Conservation (phyloP, 352 stramenopile species). For the Phytophthora vignae region DNA sequence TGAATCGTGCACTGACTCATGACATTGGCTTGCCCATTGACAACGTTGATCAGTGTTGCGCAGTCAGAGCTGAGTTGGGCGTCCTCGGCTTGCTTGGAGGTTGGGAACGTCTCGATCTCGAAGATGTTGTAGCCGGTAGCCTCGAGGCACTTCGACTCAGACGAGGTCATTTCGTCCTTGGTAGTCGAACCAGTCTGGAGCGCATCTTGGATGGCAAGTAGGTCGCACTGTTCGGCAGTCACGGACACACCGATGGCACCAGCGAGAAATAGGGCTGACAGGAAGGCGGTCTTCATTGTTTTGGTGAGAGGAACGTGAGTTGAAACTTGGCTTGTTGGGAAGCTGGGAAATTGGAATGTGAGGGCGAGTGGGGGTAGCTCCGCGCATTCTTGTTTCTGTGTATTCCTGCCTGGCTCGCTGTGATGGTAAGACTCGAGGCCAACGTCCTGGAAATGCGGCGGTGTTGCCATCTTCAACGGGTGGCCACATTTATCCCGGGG, state of each 20-base stretch:
- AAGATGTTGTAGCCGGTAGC: constrained; percentile 19
- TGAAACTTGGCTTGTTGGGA: constrained; percentile 3
- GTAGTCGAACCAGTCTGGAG: too few relatives aligned
- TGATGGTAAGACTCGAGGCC: constrained; percentile 10
- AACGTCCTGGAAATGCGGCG: neutral
- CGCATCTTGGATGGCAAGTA: too few relatives aligned
- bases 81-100: too few relatives aligned
- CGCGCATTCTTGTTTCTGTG: neutral
- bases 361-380: neutral
- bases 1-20: constrained; percentile 58
- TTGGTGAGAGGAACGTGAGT: neutral
- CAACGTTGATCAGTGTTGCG: constrained; percentile 46
- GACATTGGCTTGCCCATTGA: constrained; percentile 60
- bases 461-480: neutral
- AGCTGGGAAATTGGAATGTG: constrained; percentile 20
- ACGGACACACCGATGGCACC: constrained; percentile 5
- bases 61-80: too few relatives aligned
- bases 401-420: constrained; percentile 8
- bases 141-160: too few relatives aligned
- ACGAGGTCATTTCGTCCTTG: too few relatives aligned
- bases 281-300: constrained; percentile 36
- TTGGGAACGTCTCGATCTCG: constrained; percentile 49
- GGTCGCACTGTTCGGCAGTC: too few relatives aligned
- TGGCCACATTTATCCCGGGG: neutral
- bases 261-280: constrained; percentile 22